Base-by-base conservation (phyloP, 345 rosid genomes). In the Gossypium longicalyx region DNA sequence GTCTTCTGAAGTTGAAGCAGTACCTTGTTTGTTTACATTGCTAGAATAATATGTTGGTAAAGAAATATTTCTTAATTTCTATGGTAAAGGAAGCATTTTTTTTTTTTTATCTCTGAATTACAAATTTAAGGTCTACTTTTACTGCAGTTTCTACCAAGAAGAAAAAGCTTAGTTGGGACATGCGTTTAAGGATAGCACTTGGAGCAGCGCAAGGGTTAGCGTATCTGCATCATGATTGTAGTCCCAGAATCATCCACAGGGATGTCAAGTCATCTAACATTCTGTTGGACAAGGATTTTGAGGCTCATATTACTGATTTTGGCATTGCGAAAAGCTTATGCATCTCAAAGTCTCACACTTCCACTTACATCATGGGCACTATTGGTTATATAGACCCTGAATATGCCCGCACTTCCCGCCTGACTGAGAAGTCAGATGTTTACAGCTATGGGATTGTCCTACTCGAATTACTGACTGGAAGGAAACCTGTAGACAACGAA, bases 321-420 rank as follows among this genome's bases (percentile, higher is more conserved):
- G 99, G 99, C 69, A 95, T 95, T 73, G 99, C 99, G 0, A 95
- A 93, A 86, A 87, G 85, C 79, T 75, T 95, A 29, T 93, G 98
- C 76, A 76, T 84, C 3, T 87, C 99, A 8, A 93, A 95, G 79
- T 75, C 97, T 7, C 82, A 93, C 76, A 93, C 98, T 54, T 95
- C 96, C 17, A 93, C 99, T 2, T 90, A 85, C 71, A 62, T 95
- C 6, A 90, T 93, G 99, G 99, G 99, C 25, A 95, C 99, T 2
- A 95, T 95, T 74, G 99, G 99, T 25, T 93, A 95, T 78, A 93
- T 95, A 61, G 99, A 95, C 64, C 99, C 99, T 0, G 99, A 95
- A 69, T 95, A 95, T 81, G 98, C 99, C 11, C 93, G 97, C 16
- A 95, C 99, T 62, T 91, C 99, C 16, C 93, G 85, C 2, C 97